A percentile compares a stretch with the other conserved stretches of the same genome.
These are phyloP conservation scores for Ensete glaucum DNA, from an alignment of 176 grass and related monocot species.

Conservation along the genomic window DNA sequence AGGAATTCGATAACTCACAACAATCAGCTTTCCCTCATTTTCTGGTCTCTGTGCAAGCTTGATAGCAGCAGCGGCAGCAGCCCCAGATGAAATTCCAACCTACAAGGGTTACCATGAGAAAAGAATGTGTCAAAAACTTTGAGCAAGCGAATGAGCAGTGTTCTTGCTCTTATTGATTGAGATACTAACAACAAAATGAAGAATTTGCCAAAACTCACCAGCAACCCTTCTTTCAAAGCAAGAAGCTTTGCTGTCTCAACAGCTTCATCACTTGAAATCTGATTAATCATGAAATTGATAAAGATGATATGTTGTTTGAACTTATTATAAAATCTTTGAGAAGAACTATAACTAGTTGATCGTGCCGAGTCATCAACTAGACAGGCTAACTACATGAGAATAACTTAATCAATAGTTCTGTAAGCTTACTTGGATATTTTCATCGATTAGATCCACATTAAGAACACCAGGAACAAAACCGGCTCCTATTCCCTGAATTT, in stretches of 20 bases:
- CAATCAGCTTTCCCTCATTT: constrained; percentile 19
- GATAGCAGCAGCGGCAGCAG: constrained; percentile 6
- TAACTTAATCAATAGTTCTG: too few species aligned
- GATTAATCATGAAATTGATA: background rate
- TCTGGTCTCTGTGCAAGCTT: constrained; percentile 13
- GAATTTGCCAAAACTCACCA: background rate
- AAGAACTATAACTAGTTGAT: too few species aligned
- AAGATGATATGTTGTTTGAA: too few species aligned
- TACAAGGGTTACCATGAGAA: background rate
- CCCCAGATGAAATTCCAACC: constrained; percentile 20
- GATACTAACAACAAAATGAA: background rate
- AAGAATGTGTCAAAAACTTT: background rate
- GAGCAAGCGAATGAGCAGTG: too few species aligned
- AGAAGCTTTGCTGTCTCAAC: constrained; percentile 18
- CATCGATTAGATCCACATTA: constrained; percentile 5
- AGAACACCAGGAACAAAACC: constrained; percentile 8
- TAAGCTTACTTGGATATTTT: constrained; percentile 8
- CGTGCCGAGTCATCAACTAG: too few species aligned
- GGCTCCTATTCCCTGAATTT: constrained; percentile 1
- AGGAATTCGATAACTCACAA: constrained; percentile 1
- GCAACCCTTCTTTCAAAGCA: constrained; percentile 22
- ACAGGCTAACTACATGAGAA: too few species aligned
- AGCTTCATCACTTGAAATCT: constrained; percentile 20
- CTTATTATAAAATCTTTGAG: too few species aligned
- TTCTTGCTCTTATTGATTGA: too few species aligned